A percentile compares a stretch with the other conserved stretches of the same genome.
These are phyloP conservation scores for Yamadazyma dendronema DNA, from an alignment of 1,139 yeast species.

Conservation along the genomic window DNA sequence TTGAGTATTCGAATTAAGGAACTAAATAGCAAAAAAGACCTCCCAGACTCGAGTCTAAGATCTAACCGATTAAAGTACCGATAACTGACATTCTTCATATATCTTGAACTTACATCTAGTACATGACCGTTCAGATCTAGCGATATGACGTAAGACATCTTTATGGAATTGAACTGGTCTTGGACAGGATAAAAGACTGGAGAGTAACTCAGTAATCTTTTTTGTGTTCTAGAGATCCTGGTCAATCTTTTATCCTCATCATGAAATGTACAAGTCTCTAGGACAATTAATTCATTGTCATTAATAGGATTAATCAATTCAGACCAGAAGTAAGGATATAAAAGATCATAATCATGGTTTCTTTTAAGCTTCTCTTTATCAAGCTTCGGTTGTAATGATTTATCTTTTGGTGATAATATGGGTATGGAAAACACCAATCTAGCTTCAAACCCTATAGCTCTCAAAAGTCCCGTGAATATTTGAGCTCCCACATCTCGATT, in stretches of 20 bases:
- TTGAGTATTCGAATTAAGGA: slow-evolving; percentile 26
- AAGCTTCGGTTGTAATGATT: slow-evolving; percentile 24
- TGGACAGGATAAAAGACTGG: slow-evolving; percentile 23
- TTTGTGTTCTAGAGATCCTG: slow-evolving; percentile 11
- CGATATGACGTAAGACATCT: slow-evolving; percentile 34
- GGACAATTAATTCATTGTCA: slow-evolving; percentile 23
- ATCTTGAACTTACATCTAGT: slow-evolving; percentile 35
- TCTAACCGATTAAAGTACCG: slow-evolving; percentile 33
- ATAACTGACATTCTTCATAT: slow-evolving; percentile 34
- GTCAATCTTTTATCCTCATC: slow-evolving; percentile 29
- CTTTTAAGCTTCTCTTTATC: slow-evolving; percentile 20
- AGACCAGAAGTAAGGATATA: slow-evolving; percentile 43
- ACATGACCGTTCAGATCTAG: slow-evolving; percentile 19
- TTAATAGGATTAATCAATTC: slow-evolving; percentile 36
- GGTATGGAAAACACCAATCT: slow-evolving; percentile 38
- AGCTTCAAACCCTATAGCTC: slow-evolving; percentile 33
- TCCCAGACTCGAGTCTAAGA: slow-evolving; percentile 30
- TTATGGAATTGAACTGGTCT: slow-evolving; percentile 31
- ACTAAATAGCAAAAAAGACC: slow-evolving; percentile 26
- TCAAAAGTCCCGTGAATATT: slow-evolving; percentile 30
- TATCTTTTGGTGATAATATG: slow-evolving; percentile 20
- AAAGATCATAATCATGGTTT: slow-evolving; percentile 34
- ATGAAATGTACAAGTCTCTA: slow-evolving; percentile 34
- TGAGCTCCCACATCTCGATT: slow-evolving; percentile 41
- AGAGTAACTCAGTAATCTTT: slow-evolving; percentile 13